Percentiles rank a stretch among this genome's conserved stretches.
Conservation (phyloP, 208 protist genomes). For the Acanthamoeba sp. region DNA sequence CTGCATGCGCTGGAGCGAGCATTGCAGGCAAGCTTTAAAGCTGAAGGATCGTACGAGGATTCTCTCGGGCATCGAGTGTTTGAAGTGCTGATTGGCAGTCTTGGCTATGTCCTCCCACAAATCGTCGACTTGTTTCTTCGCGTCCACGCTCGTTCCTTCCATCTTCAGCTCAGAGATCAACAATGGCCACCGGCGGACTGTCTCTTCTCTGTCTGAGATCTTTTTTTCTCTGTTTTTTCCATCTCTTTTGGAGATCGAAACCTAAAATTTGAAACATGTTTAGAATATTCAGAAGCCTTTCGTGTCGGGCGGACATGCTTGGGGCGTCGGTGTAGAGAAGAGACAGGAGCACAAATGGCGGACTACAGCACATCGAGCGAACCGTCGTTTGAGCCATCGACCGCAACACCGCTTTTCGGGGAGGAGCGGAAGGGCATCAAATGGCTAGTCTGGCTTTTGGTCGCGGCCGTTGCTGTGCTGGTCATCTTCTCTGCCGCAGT, state of each 20-base stretch:
- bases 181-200: too few species aligned
- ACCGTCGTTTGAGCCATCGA: not conserved
- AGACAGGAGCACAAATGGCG: not conserved
- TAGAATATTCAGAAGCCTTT: too few species aligned
- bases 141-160: not conserved
- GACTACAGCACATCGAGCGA: not conserved
- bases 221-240: slow-evolving; percentile 1
- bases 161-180: too few species aligned
- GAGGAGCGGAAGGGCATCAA: slow-evolving; percentile 2
- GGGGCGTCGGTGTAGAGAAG: too few species aligned
- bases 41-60: slow-evolving; percentile 47
- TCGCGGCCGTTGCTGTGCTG: not conserved
- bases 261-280: not conserved
- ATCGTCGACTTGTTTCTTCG: slow-evolving; percentile 22
- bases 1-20: not conserved
- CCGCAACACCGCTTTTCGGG: slow-evolving; percentile 45
- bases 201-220: not conserved
- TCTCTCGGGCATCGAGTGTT: not conserved
- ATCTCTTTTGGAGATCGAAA: not conserved
- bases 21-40: too few species aligned
- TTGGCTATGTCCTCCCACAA: not conserved
- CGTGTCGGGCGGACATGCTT: too few species aligned
- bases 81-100: slow-evolving; percentile 18
- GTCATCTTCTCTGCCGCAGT: slow-evolving; percentile 21
- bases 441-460: not conserved